Conservation (phyloP, 1,284 basidiomycete species). For the Ceratobasidium sp. region DNA sequence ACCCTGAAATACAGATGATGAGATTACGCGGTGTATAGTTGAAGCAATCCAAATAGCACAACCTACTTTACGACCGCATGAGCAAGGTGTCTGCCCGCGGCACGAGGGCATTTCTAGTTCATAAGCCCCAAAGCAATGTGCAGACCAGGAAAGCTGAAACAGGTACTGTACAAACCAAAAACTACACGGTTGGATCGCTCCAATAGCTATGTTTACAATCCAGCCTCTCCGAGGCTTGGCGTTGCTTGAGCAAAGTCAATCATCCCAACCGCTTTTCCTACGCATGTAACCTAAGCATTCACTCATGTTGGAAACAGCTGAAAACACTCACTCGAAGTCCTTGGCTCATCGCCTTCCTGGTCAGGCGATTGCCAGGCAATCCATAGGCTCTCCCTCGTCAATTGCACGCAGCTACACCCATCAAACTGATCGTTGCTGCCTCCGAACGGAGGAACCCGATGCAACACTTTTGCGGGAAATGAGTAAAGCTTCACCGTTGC, state of each 20-base stretch:
- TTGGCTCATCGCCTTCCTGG: too few species aligned
- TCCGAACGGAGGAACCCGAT: constrained; percentile 13
- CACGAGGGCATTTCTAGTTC: constrained; percentile 46
- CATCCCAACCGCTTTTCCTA: constrained; percentile 11
- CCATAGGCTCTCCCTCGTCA: constrained; percentile 22
- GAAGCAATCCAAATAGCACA: constrained; percentile 45
- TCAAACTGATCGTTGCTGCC: neutral
- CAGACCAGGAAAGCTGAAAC: too few species aligned
- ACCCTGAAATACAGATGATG: neutral
- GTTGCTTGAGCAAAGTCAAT: constrained; percentile 16
- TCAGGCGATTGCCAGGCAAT: neutral
- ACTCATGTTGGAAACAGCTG: too few species aligned
- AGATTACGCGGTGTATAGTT: neutral
- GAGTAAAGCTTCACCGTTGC: constrained; percentile 3
- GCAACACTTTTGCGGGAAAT: neutral
- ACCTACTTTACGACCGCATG: constrained; percentile 50
- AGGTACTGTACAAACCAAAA: too few species aligned
- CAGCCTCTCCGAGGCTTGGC: neutral
- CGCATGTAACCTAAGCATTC: too few species aligned
- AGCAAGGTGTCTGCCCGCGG: constrained; percentile 49
- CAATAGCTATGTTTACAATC: too few species aligned
- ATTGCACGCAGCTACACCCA: constrained; percentile 9
- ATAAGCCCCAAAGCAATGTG: too few species aligned
- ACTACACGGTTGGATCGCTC: too few species aligned
- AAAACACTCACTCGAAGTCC: too few species aligned